These are phyloP conservation scores for Verticillium tricorpus DNA, from an alignment of 2,329 filamentous ascomycete genomes.

Conservation along the genomic window DNA sequence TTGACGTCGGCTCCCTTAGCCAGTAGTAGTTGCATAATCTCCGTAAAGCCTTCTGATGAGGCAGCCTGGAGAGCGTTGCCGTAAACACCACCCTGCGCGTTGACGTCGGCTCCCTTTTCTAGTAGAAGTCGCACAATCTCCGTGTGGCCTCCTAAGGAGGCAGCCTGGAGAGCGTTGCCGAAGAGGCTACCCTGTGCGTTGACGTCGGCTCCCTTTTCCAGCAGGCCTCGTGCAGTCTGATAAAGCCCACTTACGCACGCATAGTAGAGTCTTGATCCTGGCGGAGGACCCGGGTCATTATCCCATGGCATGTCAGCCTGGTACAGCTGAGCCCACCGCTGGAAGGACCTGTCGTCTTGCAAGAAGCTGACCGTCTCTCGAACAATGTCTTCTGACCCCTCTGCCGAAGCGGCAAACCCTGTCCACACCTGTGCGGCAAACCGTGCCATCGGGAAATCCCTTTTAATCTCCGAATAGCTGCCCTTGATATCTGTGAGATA, in stretches of 20 bases:
- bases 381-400: conserved; percentile 5
- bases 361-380: conserved; percentile 9
- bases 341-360: conserved; percentile 8
- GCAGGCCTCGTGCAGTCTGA: not conserved
- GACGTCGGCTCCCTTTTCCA: conserved; percentile 1
- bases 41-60: too few relatives aligned
- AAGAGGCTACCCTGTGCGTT: not conserved
- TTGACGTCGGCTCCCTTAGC: too few relatives aligned
- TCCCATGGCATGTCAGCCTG: not conserved
- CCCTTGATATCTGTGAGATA: conserved; percentile 14
- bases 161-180: conserved; percentile 1
- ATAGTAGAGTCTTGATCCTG: conserved; percentile 12
- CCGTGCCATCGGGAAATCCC: conserved; percentile 13
- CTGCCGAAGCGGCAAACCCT: conserved; percentile 5
- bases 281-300: too few relatives aligned
- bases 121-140: not conserved
- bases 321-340: conserved; percentile 9
- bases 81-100: too few relatives aligned
- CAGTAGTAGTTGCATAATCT: too few relatives aligned
- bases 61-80: too few relatives aligned
- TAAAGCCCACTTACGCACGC: conserved; percentile 11
- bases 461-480: conserved; percentile 1
- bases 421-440: conserved; percentile 16
- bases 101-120: too few relatives aligned
- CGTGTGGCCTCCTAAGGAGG: not conserved